Percentiles rank a stretch among this genome's conserved stretches.
These are phyloP conservation scores for Graphilbum ipis-grandicollis DNA, from an alignment of 2,329 filamentous ascomycete genomes.

Conservation along the genomic window DNA sequence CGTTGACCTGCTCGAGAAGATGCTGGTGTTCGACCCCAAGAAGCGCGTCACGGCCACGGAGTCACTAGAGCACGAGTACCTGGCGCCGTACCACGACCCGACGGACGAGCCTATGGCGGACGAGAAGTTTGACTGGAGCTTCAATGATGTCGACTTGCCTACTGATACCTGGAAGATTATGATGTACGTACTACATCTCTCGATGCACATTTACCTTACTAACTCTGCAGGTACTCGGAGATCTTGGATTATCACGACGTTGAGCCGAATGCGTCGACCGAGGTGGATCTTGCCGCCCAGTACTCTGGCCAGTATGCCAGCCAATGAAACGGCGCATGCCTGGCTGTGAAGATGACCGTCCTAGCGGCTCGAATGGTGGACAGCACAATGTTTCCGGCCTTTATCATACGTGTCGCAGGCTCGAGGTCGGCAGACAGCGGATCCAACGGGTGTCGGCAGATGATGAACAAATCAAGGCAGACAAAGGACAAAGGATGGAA, in stretches of 20 bases:
- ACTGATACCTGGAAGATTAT: conserved; percentile 99
- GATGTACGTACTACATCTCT: conserved; percentile 50
- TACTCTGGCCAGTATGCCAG: neutral
- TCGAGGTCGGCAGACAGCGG: too few relatives aligned
- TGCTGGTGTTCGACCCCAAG: conserved; percentile 98
- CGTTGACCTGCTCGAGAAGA: conserved; percentile 82
- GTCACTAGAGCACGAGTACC: conserved; percentile 80
- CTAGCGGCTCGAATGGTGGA: too few relatives aligned
- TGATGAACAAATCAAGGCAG: too few relatives aligned
- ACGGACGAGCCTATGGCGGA: conserved; percentile 90
- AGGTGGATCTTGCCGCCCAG: conserved; percentile 13
- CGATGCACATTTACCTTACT: neutral
- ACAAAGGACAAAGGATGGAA: too few relatives aligned
- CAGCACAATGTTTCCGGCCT: too few relatives aligned
- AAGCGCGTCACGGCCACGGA: conserved; percentile 79
- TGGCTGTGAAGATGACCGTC: too few relatives aligned
- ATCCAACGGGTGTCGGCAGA: too few relatives aligned
- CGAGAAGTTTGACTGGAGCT: conserved; percentile 99
- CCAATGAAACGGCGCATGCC: neutral
- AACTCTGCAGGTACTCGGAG: conserved; percentile 74
- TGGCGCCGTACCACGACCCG: conserved; percentile 91
- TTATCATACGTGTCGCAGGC: too few relatives aligned
- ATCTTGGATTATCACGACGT: conserved; percentile 98
- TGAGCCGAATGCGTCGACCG: conserved; percentile 33
- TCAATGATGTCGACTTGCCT: conserved; percentile 92